Percentiles rank a stretch among this genome's conserved stretches.
phyloP scores from a whole-genome alignment of 768 basidiomycete genomes.

The Grammothele lineata region DNA sequence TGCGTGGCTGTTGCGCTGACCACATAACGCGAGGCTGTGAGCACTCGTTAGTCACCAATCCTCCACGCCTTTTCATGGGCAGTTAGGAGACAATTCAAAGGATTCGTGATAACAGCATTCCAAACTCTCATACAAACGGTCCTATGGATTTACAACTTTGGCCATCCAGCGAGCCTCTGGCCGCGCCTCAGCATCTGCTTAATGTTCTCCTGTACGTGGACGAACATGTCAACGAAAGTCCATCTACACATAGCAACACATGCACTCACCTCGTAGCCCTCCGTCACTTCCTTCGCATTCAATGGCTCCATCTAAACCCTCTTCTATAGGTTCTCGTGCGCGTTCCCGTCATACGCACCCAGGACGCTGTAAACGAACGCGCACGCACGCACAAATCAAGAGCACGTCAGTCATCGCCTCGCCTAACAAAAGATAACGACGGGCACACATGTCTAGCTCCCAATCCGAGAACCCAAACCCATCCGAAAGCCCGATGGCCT shows the following conservation, averaged over 20 bases:
- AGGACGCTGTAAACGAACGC: slow-evolving; percentile 40
- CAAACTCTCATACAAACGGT: too few species aligned
- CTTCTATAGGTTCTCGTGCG: slow-evolving; percentile 65
- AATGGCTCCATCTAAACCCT: slow-evolving; percentile 56
- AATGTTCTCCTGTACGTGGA: slow-evolving; percentile 37
- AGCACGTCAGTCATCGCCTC: too few species aligned
- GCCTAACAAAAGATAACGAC: not conserved
- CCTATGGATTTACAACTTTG: slow-evolving; percentile 36
- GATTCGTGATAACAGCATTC: too few species aligned
- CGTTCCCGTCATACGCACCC: slow-evolving; percentile 58
- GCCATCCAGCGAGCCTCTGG: slow-evolving; percentile 29
- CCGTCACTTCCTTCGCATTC: slow-evolving; percentile 46
- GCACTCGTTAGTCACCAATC: too few species aligned
- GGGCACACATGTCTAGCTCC: slow-evolving; percentile 59
- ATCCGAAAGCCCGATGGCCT: slow-evolving; percentile 66
- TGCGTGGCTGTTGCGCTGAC: too few species aligned
- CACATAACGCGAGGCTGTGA: too few species aligned
- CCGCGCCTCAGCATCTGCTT: slow-evolving; percentile 50
- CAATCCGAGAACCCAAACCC: slow-evolving; percentile 74
- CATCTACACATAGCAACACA: not conserved
- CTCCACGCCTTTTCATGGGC: too few species aligned
- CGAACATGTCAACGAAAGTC: not conserved
- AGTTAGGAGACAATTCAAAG: too few species aligned
- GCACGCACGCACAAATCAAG: too few species aligned
- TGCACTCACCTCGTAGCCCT: slow-evolving; percentile 48